phyloP scores from a whole-genome alignment of 306 rosid species.

The Sicyos edulis region DNA sequence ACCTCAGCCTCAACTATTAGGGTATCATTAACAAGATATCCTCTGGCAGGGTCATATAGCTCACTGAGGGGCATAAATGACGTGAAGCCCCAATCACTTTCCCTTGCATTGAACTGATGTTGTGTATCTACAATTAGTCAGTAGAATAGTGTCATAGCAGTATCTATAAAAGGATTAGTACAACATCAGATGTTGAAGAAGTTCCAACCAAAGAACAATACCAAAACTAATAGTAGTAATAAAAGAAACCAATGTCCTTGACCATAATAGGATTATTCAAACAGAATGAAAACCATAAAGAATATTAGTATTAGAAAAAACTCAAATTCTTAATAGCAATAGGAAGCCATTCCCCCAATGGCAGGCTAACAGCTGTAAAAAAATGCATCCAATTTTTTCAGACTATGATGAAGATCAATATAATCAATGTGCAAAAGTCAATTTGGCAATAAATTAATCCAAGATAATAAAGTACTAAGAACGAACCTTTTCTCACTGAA shows the following conservation, averaged over 20 bases:
- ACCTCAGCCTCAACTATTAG: conserved; percentile 77
- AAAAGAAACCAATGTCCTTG: no score
- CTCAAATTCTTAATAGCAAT: neutral
- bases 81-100: conserved; percentile 96
- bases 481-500: conserved; percentile 68
- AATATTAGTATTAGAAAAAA: neutral
- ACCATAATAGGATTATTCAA: neutral
- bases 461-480: conserved; percentile 2
- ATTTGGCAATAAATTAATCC: neutral
- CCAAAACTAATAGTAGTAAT: neutral
- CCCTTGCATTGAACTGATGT: conserved; percentile 82
- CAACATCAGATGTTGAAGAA: no score
- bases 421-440: neutral
- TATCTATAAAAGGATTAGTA: neutral
- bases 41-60: conserved; percentile 68
- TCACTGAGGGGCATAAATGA: conserved; percentile 89
- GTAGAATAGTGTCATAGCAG: conserved; percentile 6
- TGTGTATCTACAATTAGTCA: conserved; percentile 60
- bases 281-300: no score
- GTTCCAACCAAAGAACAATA: no score
- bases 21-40: conserved; percentile 71
- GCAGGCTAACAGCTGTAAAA: neutral
- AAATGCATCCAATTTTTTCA: neutral
- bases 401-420: neutral
- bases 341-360: neutral